Evolutionary conservation across 1,284 basidiomycete genomes (phyloP), one percentile per base, ranked within the genome.

Genomic region (Hortiboletus rubellus): DNA sequence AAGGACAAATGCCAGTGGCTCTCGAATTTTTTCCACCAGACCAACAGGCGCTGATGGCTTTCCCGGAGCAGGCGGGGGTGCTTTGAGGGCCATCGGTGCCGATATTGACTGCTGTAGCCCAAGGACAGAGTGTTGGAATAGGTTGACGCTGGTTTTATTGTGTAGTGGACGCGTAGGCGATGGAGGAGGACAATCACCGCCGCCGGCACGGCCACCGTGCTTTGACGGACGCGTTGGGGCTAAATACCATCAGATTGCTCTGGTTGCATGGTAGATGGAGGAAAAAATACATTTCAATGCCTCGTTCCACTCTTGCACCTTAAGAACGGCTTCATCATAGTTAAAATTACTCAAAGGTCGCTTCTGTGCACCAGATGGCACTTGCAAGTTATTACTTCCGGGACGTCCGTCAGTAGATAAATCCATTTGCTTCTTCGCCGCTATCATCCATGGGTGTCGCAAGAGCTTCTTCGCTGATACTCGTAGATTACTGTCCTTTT

Each of bases 281-380:
- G 30, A 22, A 49, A 49, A 33, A 45, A 11, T 64, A 94, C 91
- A 95, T 77, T 89, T 95, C 54, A 99, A 76, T 1, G 95, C 95
- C 71, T 98, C 92, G 67, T 99, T 99, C 96, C 96, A 99, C 72
- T 98, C 92, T 74, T 97, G 95, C 22, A 99, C 96, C 66, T 92
- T 89, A 69, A 94, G 81, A 42, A 99, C 93, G 14, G 93, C 94
- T 68, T 98, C 93, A 63, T 98, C 94, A 69, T 91, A 96, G 63
- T 91, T 92, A 74, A 92, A 87, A 72, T 90, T 90, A 68, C 85
- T 84, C 58, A 80, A 62, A 22, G 88, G 84, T 43, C 84, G 76
- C 60, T 81, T 79, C 65, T 79, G 78, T 46, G 78, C 59, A 47
- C 70, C 71, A 47, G 76, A 72, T 44, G 61, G 52, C 5, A 56